Conservation (phyloP, 2,329 filamentous ascomycete species). For the Chalara sp. region DNA sequence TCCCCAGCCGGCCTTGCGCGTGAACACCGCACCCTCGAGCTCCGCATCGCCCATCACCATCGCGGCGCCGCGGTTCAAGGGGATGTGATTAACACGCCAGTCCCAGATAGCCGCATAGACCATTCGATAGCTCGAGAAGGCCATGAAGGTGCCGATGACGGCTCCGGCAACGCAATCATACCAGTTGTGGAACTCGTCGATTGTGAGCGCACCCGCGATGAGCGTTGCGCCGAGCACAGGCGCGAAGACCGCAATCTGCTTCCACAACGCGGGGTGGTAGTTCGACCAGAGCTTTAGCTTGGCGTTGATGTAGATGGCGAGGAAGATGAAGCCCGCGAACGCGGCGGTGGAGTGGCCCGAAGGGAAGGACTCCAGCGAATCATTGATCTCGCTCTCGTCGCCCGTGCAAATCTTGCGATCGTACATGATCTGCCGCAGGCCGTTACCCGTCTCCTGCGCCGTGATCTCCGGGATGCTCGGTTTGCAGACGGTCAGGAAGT, state of each 20-base stretch:
- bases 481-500: constrained; percentile 65
- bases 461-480: constrained; percentile 42
- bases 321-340: constrained; percentile 64
- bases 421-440: constrained; percentile 57
- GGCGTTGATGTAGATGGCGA: constrained; percentile 69
- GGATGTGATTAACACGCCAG: constrained; percentile 60
- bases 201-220: constrained; percentile 63
- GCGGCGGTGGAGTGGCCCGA: constrained; percentile 69
- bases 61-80: constrained; percentile 50
- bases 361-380: constrained; percentile 64
- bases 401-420: constrained; percentile 65
- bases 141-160: constrained; percentile 57
- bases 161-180: constrained; percentile 65
- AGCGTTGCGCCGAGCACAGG: constrained; percentile 62
- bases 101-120: constrained; percentile 63
- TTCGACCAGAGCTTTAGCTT: constrained; percentile 71
- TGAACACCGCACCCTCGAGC: constrained; percentile 49
- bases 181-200: constrained; percentile 71
- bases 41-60: constrained; percentile 40
- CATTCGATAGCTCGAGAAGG: constrained; percentile 60
- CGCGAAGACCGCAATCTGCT: constrained; percentile 56
- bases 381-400: constrained; percentile 56
- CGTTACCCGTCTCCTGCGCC: constrained; percentile 35
- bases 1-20: constrained; percentile 57
- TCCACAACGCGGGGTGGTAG: constrained; percentile 70